Conservation (phyloP, 768 basidiomycete species). For the Mrakia gelida region DNA sequence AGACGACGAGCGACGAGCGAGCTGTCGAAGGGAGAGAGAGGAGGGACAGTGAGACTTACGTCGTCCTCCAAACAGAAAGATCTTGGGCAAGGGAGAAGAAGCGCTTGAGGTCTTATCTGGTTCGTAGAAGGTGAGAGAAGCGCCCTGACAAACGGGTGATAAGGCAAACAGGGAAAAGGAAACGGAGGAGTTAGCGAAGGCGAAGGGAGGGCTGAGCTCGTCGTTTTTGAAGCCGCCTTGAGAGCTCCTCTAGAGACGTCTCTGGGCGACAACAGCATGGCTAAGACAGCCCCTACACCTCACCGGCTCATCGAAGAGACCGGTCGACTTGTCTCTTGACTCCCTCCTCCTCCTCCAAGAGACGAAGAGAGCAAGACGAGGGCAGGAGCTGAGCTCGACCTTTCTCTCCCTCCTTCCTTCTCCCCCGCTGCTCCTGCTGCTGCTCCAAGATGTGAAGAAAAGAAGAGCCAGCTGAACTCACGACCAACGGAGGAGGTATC, state of each 20-base stretch:
- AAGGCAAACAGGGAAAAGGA: not conserved
- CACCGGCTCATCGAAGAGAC: no score
- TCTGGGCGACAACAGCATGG: no score
- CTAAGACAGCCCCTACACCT: no score
- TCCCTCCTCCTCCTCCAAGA: no score
- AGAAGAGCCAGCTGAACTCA: conserved; percentile 48
- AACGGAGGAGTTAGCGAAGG: not conserved
- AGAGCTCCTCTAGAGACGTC: no score
- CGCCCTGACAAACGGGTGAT: conserved; percentile 10
- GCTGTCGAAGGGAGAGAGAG: not conserved
- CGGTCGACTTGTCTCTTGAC: no score
- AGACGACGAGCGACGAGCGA: not conserved
- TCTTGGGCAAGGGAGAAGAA: conserved; percentile 52
- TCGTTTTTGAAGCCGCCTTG: no score
- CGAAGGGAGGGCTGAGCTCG: no score
- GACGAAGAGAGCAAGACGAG: no score
- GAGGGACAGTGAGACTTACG: conserved; percentile 50
- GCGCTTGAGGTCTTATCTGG: not conserved
- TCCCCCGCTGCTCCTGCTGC: no score
- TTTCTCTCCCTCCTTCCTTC: not conserved
- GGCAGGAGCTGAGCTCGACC: not conserved
- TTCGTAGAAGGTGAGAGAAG: conserved; percentile 1
- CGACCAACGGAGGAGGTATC: conserved; percentile 82
- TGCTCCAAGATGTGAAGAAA: not conserved
- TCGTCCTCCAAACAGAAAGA: conserved; percentile 64